Conservation (phyloP, 208 protist genomes). For the Leishmania major region DNA sequence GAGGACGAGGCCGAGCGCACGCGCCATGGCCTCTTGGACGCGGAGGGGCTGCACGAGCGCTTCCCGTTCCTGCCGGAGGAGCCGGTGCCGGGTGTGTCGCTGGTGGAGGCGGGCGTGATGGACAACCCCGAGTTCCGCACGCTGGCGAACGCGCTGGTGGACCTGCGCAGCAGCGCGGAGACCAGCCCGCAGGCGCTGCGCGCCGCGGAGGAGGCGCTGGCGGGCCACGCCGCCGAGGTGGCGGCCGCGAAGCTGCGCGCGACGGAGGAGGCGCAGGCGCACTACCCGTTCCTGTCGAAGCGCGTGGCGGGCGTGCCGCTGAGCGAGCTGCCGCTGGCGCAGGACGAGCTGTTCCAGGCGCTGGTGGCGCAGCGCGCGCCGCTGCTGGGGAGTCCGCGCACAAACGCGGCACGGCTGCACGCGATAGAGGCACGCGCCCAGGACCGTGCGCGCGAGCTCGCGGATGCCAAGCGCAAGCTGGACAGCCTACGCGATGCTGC, state of each 20-base stretch:
- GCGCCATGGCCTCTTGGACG: no score
- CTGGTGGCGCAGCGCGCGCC: constrained; percentile 30
- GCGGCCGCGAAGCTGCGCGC: constrained; percentile 32
- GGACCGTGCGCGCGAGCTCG: constrained; percentile 27
- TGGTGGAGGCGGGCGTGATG: no score
- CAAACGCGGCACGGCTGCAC: constrained; percentile 16
- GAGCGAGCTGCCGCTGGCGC: constrained; percentile 40
- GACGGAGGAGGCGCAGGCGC: constrained; percentile 34
- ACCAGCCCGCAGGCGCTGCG: no score
- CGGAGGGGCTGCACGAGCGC: no score
- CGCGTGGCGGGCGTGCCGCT: constrained; percentile 49
- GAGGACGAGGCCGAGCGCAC: no score
- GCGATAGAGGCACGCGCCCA: constrained; percentile 23
- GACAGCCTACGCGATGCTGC: constrained; percentile 49
- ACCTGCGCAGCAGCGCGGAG: no score
- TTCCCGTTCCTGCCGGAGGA: no score
- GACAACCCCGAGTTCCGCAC: no score
- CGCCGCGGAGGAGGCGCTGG: no score
- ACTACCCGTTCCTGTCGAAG: constrained; percentile 55
- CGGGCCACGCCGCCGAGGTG: constrained; percentile 19
- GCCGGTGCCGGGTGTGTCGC: no score
- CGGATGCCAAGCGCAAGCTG: constrained; percentile 36
- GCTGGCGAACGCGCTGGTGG: no score
- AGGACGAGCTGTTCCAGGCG: constrained; percentile 28
- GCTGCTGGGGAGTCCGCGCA: constrained; percentile 25